phyloP scores from a whole-genome alignment of 1,139 yeast species.

The Sugiyamaella xylanicola region DNA sequence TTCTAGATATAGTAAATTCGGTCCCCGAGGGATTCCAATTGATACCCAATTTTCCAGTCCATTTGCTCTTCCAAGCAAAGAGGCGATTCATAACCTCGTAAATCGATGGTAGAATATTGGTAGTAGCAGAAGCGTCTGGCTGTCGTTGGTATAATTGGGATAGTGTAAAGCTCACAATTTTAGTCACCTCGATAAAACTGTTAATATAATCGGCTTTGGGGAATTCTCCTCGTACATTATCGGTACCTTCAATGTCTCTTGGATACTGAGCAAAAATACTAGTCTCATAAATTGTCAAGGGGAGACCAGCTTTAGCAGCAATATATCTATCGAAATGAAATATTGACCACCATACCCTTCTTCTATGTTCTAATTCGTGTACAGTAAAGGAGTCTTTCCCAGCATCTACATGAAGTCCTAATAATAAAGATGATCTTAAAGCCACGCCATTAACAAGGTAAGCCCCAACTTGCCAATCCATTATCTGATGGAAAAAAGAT shows the following conservation, averaged over 20 bases:
- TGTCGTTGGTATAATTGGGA: conserved; percentile 74
- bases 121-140: conserved; percentile 48
- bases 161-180: conserved; percentile 73
- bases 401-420: conserved; percentile 65
- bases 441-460: conserved; percentile 82
- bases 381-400: conserved; percentile 23
- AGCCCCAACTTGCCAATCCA: conserved; percentile 82
- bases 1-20: conserved; percentile 52
- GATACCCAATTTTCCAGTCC: conserved; percentile 23
- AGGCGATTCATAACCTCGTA: conserved; percentile 59
- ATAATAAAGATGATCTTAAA: conserved; percentile 66
- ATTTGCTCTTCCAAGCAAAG: conserved; percentile 65
- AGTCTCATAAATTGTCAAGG: conserved; percentile 75
- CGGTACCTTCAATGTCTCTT: conserved; percentile 46
- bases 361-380: conserved; percentile 60
- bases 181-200: conserved; percentile 79
- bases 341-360: conserved; percentile 90
- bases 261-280: conserved; percentile 78
- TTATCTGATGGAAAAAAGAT: conserved; percentile 81
- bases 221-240: conserved; percentile 58
- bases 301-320: conserved; percentile 82
- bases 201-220: conserved; percentile 80
- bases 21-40: conserved; percentile 22
- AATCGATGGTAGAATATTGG: conserved; percentile 24
- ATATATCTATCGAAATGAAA: conserved; percentile 87